Evolutionary conservation across 371 early-diverging fungal species (phyloP).

Genomic region (Apophysomyces elegans): DNA sequence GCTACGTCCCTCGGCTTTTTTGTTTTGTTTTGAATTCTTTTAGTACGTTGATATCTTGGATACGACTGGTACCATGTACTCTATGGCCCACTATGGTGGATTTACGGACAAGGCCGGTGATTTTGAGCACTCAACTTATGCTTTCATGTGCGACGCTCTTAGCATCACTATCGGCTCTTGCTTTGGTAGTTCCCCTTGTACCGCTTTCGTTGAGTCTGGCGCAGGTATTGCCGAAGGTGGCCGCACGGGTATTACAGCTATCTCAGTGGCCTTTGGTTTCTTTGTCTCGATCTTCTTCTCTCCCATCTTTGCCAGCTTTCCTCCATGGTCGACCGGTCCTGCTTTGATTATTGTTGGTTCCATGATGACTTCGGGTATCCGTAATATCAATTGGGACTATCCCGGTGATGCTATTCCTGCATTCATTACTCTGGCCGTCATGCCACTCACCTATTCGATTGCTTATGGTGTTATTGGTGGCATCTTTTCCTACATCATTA

Average conservation of each 20-base stretch:
- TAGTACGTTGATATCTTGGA: slow-evolving; percentile 78
- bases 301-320: slow-evolving; percentile 84
- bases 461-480: slow-evolving; percentile 76
- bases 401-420: slow-evolving; percentile 79
- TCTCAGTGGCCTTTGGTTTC: slow-evolving; percentile 69
- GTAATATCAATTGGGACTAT: slow-evolving; percentile 78
- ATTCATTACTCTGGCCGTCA: slow-evolving; percentile 74
- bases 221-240: slow-evolving; percentile 85
- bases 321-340: slow-evolving; percentile 84
- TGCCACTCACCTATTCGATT: slow-evolving; percentile 79
- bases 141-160: slow-evolving; percentile 74
- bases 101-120: slow-evolving; percentile 74
- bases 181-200: slow-evolving; percentile 77
- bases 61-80: slow-evolving; percentile 78
- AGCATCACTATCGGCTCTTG: slow-evolving; percentile 69
- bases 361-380: slow-evolving; percentile 75
- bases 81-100: slow-evolving; percentile 84
- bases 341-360: slow-evolving; percentile 80
- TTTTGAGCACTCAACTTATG: slow-evolving; percentile 75
- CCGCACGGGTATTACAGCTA: slow-evolving; percentile 75
- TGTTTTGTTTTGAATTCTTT: not conserved
- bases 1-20: not conserved
- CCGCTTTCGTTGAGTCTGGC: slow-evolving; percentile 80
- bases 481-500: slow-evolving; percentile 58
- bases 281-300: slow-evolving; percentile 80